A percentile compares a stretch with the other conserved stretches of the same genome.
phyloP scores from a whole-genome alignment of 305 asterid species.

The Lippia alba region DNA sequence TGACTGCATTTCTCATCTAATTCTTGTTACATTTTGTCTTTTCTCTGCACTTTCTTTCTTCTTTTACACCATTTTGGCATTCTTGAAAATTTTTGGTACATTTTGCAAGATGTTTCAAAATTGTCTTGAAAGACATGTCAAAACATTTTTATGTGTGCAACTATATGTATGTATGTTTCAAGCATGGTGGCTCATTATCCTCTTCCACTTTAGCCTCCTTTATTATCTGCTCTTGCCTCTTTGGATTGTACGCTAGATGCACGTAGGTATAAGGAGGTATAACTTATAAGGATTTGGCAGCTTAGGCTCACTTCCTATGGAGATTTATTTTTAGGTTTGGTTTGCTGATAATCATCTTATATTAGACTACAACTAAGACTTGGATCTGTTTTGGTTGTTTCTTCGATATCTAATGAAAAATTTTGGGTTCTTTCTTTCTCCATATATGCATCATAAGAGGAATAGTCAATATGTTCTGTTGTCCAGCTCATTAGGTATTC shows the following conservation, averaged over 20 bases:
- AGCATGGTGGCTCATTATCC: too few species aligned
- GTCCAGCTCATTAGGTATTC: neutral
- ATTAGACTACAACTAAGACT: neutral
- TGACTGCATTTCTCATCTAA: neutral
- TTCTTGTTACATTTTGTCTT: neutral
- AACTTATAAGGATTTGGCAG: neutral
- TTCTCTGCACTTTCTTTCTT: neutral
- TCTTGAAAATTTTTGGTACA: slow-evolving; percentile 5
- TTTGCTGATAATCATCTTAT: slow-evolving; percentile 5
- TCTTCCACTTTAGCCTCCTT: neutral
- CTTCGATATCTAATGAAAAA: neutral
- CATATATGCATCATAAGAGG: neutral
- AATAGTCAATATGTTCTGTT: neutral
- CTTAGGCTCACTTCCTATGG: neutral
- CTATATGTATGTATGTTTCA: too few species aligned
- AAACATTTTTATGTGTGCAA: neutral
- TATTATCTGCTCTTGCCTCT: neutral
- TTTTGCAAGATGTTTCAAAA: slow-evolving; percentile 11
- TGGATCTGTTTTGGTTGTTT: slow-evolving; percentile 12
- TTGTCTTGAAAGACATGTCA: neutral
- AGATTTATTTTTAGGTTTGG: neutral
- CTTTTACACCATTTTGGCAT: slow-evolving; percentile 15
- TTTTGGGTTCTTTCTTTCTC: slow-evolving; percentile 7
- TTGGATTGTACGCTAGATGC: slow-evolving; percentile 23
- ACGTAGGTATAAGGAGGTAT: neutral